These are phyloP conservation scores for Kurtzmaniella quercitrusa DNA, from an alignment of 1,139 yeast genomes.

Conservation along the genomic window DNA sequence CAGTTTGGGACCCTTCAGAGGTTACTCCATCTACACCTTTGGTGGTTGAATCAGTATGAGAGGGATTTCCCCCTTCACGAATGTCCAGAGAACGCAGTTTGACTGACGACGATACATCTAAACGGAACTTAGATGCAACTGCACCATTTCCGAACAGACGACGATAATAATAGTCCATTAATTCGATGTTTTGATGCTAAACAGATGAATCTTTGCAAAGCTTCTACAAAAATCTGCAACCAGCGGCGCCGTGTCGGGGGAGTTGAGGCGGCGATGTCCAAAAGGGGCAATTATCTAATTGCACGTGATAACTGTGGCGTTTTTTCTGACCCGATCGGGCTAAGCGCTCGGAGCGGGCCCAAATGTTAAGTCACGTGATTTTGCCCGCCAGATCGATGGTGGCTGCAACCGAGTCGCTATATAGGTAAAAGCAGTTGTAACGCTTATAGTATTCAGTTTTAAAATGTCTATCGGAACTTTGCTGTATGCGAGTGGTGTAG, in stretches of 20 bases:
- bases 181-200: neutral
- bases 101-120: constrained; percentile 14
- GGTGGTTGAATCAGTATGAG: constrained; percentile 2
- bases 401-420: neutral
- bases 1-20: constrained; percentile 6
- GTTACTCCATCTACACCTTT: constrained; percentile 7
- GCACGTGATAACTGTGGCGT: constrained; percentile 1
- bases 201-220: neutral
- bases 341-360: neutral
- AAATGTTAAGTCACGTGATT: neutral
- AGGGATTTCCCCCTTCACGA: constrained; percentile 10
- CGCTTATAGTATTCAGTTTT: no score
- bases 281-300: neutral
- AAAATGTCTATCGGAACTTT: no score
- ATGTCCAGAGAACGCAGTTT: constrained; percentile 21
- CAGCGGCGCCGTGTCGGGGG: constrained; percentile 2
- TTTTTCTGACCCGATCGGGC: neutral
- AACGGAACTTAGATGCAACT: constrained; percentile 32
- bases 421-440: no score
- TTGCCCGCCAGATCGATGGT: neutral
- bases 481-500: no score
- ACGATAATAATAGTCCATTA: constrained; percentile 34
- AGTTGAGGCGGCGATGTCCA: neutral
- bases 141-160: constrained; percentile 40
- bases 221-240: neutral